A percentile compares a stretch with the other conserved stretches of the same genome.
Evolutionary conservation across 495 filamentous ascomycete genomes (phyloP).

Genomic region (Usnea hakonensis): DNA sequence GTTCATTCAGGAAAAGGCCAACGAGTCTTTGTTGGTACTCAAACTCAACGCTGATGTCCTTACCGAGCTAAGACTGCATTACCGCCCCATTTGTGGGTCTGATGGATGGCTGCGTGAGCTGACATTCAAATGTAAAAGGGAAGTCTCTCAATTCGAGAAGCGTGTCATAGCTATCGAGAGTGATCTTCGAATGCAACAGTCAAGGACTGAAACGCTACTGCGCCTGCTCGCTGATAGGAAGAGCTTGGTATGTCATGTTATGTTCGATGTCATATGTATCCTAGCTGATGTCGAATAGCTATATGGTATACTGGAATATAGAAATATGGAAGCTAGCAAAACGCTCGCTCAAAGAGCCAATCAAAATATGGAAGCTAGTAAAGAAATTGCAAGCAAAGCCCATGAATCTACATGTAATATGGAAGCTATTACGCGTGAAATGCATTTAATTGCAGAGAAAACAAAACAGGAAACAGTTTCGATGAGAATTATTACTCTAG

Average conservation of each 20-base stretch:
- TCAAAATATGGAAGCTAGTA: conserved; percentile 3
- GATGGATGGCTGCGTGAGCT: background rate
- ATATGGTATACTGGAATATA: conserved; percentile 4
- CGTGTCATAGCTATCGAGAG: background rate
- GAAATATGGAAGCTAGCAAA: conserved; percentile 7
- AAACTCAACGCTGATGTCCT: conserved; percentile 34
- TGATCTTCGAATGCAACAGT: conserved; percentile 5
- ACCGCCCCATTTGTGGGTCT: conserved; percentile 9
- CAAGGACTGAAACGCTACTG: conserved; percentile 5
- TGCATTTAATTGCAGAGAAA: conserved; percentile 11
- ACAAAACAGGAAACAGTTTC: conserved; percentile 14
- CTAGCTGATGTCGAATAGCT: background rate
- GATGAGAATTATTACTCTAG: conserved; percentile 15
- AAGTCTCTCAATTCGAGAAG: conserved; percentile 3
- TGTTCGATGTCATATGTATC: background rate
- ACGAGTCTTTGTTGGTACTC: conserved; percentile 31
- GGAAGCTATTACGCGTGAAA: conserved; percentile 4
- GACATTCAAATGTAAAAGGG: background rate
- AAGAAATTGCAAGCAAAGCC: background rate
- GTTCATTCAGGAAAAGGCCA: conserved; percentile 33
- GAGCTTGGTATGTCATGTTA: conserved; percentile 1
- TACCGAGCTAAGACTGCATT: conserved; percentile 29
- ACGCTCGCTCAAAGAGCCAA: background rate
- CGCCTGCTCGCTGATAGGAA: conserved; percentile 9
- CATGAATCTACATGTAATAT: conserved; percentile 3